Evolutionary conservation across 768 basidiomycete genomes (phyloP).

Genomic region (Cyathus striatus): DNA sequence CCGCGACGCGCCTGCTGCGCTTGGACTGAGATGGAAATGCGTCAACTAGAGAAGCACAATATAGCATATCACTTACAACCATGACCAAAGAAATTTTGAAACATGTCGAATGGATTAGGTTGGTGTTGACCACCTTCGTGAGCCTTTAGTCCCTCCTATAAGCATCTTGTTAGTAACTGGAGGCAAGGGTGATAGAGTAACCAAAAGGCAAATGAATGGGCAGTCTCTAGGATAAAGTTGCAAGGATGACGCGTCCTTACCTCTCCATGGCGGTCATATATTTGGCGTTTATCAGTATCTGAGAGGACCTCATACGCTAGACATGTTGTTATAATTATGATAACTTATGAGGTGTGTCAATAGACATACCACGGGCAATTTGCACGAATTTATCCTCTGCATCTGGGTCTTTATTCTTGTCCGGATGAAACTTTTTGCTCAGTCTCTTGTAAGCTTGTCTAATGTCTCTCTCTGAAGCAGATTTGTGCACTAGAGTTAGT

Average conservation of each 20-base stretch:
- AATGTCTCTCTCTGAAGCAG: constrained; percentile 86
- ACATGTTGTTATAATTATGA: constrained; percentile 3
- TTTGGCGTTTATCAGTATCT: constrained; percentile 83
- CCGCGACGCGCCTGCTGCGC: constrained; percentile 70
- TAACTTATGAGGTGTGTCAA: neutral
- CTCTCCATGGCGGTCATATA: constrained; percentile 94
- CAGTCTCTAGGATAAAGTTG: too few species aligned
- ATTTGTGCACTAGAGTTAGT: constrained; percentile 46
- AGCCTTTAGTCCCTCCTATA: constrained; percentile 83
- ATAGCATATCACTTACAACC: constrained; percentile 51
- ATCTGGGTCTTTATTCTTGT: constrained; percentile 85
- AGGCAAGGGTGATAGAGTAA: too few species aligned
- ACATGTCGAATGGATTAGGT: constrained; percentile 91
- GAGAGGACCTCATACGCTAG: constrained; percentile 94
- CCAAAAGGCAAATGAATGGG: too few species aligned
- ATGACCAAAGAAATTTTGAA: constrained; percentile 90
- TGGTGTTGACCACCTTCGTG: constrained; percentile 83
- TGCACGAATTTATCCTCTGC: constrained; percentile 88
- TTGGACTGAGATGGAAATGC: constrained; percentile 24
- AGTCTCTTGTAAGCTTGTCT: constrained; percentile 88
- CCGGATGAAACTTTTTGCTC: constrained; percentile 87
- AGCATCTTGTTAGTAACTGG: too few species aligned
- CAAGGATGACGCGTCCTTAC: constrained; percentile 35
- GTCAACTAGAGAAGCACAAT: neutral
- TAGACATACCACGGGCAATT: constrained; percentile 72